Percentiles rank a stretch among this genome's conserved stretches.
phyloP scores from a whole-genome alignment of 73 alveolate genomes.

The Paramecium bursaria region DNA sequence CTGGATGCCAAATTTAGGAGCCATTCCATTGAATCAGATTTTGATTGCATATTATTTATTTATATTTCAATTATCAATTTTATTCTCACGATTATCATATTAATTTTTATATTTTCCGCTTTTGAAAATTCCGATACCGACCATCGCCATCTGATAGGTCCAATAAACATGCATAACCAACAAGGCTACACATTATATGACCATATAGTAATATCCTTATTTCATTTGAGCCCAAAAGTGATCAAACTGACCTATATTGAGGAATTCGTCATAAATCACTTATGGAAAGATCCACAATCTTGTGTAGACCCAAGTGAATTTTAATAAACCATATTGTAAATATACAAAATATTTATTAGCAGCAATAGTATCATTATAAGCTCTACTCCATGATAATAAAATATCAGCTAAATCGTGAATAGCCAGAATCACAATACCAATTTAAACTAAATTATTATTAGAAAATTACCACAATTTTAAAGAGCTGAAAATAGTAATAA shows the following conservation, averaged over 20 bases:
- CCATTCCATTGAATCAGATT: too few species aligned
- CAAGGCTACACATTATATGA: neutral
- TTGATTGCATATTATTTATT: too few species aligned
- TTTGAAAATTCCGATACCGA: constrained; percentile 17
- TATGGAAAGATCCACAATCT: constrained; percentile 19
- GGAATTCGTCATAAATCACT: neutral
- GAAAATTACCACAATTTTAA: constrained; percentile 15
- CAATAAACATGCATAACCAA: constrained; percentile 42
- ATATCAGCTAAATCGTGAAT: constrained; percentile 55
- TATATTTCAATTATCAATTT: too few species aligned
- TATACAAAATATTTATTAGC: neutral
- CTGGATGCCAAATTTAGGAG: constrained; percentile 6
- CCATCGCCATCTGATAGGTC: constrained; percentile 25
- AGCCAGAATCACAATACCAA: constrained; percentile 39
- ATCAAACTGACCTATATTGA: neutral
- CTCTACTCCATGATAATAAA: constrained; percentile 34
- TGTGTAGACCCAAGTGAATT: constrained; percentile 11
- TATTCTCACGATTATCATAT: too few species aligned
- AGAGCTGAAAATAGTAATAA: constrained; percentile 23
- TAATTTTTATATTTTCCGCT: too few species aligned
- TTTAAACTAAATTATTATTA: constrained; percentile 12
- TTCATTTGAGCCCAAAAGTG: neutral
- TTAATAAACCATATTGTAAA: neutral
- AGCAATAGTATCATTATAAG: constrained; percentile 9
- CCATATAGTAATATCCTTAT: constrained; percentile 11